Base-by-base conservation (phyloP, 768 basidiomycete genomes). In the Hygrophorus pudorinus region DNA sequence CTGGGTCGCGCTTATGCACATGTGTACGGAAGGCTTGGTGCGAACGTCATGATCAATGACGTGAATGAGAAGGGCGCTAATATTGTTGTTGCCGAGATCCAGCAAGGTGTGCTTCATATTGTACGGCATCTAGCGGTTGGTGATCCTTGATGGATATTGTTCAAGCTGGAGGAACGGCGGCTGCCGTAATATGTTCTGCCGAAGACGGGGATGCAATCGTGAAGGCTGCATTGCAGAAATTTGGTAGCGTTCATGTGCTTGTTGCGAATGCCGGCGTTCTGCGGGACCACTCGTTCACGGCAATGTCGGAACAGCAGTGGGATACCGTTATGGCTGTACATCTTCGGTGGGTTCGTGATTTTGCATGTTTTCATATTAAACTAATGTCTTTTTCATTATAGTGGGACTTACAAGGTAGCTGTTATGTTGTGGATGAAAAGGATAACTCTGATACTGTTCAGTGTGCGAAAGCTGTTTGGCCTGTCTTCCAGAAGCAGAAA, bases 401-500 rank as follows among this genome's bases (percentile, higher is more conserved):
- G 81, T 40, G 87, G 86, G 7, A 96, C 94, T 10, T 98, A 79
- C 69, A 91, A 90, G 71, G 85, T 84, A 16, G 34, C 1, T 8
- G 20, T 6, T 13, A 13, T 32, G 12, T 16, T n/a, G 28, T 12
- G 32, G 11, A 33, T 30, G 16, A 8, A 24, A 21, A 7, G 5
- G 12, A 18, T 37, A 13, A 13, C 39, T 18, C 37, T 31, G 48
- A 35, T 28, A 20, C n/a, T 29, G 13, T 38, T n/a, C 48, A 91
- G 85, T 92, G 90, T 51, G 82, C 79, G 21, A 87, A 94, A 57
- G 96, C 94, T 4, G 84, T 88, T 18, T 99, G 96, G 96, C 91
- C 93, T 0, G 67, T 89, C 53, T 97, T 99, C 77, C 85, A 86
- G 63, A 85, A 91, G 66, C 94, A 98, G 60, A 91, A 90, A 64